Base-by-base conservation (phyloP, 306 rosid genomes). In the Gastrolobium villosum region DNA sequence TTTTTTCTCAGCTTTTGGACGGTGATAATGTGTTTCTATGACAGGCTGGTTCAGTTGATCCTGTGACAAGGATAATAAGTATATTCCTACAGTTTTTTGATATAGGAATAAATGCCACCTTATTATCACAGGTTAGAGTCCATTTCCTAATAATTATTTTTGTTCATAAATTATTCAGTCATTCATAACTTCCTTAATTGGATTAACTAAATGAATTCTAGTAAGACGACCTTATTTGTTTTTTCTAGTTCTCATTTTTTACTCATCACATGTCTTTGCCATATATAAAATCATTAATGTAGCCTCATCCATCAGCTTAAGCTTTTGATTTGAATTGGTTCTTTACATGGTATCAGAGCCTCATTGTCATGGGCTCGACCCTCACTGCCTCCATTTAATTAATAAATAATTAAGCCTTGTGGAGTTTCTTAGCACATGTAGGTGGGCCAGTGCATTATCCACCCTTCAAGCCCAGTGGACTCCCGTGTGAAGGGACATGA, bases 11-110 rank as follows among this genome's bases (percentile, higher is more conserved):
- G 46, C 44, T 45, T 20, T 67, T 63, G 26, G 52, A 37, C 55
- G 65, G 8, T 71, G 52, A 75, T 82, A 41, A 63, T 80, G 5
- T 65, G 36, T 57, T 85, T 68, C 36, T 74, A 26, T 78, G 76
- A 80, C 89, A 95, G 99, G 97, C 93, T 87, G 99, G 99, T 82
- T 90, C 96, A 45, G 97, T 95, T 73, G 99, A 95, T 79, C 99
- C 99, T 30, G 99, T 95, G 78, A 95, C 99, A 14, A 91, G 73
- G 90, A 86, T 88, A 14, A 93, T 95, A 67, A 91, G 87, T 84
- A 87, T 95, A 88, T 95, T 88, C 88, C 87, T 93, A 83, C 96
- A 93, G 90, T 91, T 89, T 85, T 95, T 95, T 79, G 99, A 95
- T 85, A 95, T 95, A 60, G 99, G 99, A 82, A 95, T 93, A 81